Evolutionary conservation across 441 rosid species (phyloP), one percentile per base, ranked within the genome.

Genomic region (Erysimum cheiri): DNA sequence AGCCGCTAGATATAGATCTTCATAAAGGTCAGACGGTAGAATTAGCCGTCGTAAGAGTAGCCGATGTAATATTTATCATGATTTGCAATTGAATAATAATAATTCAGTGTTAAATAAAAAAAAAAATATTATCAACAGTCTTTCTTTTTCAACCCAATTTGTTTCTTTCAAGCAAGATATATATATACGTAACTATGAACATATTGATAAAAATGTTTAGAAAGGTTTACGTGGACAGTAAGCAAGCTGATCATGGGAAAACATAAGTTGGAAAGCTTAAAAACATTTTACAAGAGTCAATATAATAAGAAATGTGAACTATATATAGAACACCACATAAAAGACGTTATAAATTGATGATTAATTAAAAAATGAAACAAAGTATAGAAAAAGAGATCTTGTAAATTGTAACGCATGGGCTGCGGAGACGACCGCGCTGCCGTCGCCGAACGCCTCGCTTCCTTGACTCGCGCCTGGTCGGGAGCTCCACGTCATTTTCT

Each of bases 361-460:
- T 9, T 15, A 67, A 43, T 52, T 12, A 65, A 73, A 32, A 47
- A 53, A 62, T 7, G 11, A 44, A 67, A 54, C 2, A 66, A 70
- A 14, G 29, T 12, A 62, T 60, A 60, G 43, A 55, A 62, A 68
- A 63, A 55, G 53, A 47, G 57, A 32, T 80, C 82, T 89, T 67
- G 91, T 84, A 84, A 89, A 80, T 83, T 76, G 91, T 43, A 83
- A 81, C 60, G 87, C 85, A 72, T 67, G 77, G 79, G 77, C 80
- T 57, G 41, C 40, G 63, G 85, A 69, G 84, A 79, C 84, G 85
- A 80, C 88, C 81, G 84, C 87, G 92, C 79, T 83, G 72, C 88
- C 80, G 89, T 81, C 87, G 92, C 80, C 96, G 87, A 82, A 82
- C 87, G 85, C 67, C 64, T 77, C 92, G 92, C 88, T 77, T 67